Evolutionary conservation across 192 early-diverging fungal genomes (phyloP), one percentile per base, ranked within the genome.

Genomic region (Nowakowskiella sp.): DNA sequence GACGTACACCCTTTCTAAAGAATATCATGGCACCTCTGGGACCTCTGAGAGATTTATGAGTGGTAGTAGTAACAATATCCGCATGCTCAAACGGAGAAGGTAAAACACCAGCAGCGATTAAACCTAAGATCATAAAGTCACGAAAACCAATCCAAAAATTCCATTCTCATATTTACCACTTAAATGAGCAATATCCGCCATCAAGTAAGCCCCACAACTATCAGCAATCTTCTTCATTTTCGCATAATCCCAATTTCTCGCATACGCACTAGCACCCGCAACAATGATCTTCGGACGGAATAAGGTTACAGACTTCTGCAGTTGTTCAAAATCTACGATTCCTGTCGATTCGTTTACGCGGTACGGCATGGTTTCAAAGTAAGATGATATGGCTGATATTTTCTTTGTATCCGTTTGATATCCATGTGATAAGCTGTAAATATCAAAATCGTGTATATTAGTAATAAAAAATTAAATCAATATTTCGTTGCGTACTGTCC

Each of bases 1-100:
- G 68, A 16, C 90, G 83, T 34, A 93, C 79, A 59, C 95, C 95
- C 65, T 90, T 90, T 55, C 95, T 83, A 84, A 83, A 99, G 68
- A 99, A 97, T 72, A 99, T 97, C 85, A 99, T 89, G 45, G 91
- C 88, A 46, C 95, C 95, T 56, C 94, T 82, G 27, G 95, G 95
- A n/a, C 95, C 95, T 55, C 95, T 80, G 42, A 99, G 82, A 10
- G 93, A 94, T 66, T 99, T 99, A 81, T 99, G 95, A 1, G 95
- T 99, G 47, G 95, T 99, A 26, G 95, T 99, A 7, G 93, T 99
- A 61, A 99, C 95, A 55, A 99, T 86, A 67, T 99, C 95, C 31
- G 92, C 84, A 66, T 86, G 75, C 56, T 87, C 82, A 64, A 95
- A 99, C 9, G 95, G 93, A 56, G 85, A 82, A 57, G 83, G 86